These are phyloP conservation scores for Exserohilum turcica DNA, from an alignment of 2,329 filamentous ascomycete genomes.

Conservation along the genomic window DNA sequence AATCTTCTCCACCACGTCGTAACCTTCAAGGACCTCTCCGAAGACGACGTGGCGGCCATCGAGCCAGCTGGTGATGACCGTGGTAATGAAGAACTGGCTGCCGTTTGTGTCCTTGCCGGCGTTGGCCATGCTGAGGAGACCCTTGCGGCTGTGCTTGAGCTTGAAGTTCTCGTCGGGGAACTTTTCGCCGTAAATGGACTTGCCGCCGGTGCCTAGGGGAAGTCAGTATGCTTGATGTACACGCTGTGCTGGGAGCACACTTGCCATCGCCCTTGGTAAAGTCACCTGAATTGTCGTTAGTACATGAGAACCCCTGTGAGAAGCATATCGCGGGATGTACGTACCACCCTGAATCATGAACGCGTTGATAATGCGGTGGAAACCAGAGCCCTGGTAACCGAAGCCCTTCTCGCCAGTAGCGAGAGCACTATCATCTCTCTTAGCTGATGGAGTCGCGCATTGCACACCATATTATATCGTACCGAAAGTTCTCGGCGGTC, in stretches of 20 bases:
- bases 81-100: constrained; percentile 91
- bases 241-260: not conserved
- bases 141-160: constrained; percentile 86
- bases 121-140: constrained; percentile 72
- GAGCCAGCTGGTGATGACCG: constrained; percentile 79
- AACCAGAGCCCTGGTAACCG: constrained; percentile 78
- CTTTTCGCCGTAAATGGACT: constrained; percentile 85
- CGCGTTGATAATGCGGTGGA: constrained; percentile 88
- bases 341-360: constrained; percentile 86
- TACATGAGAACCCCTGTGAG: not conserved
- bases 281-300: constrained; percentile 3
- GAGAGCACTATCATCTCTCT: constrained; percentile 66
- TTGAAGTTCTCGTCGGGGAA: constrained; percentile 95
- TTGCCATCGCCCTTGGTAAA: constrained; percentile 9
- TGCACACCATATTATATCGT: constrained; percentile 1
- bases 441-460: constrained; percentile 7
- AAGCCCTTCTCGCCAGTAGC: constrained; percentile 86
- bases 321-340: not conserved
- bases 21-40: constrained; percentile 85
- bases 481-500: constrained; percentile 70
- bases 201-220: constrained; percentile 67
- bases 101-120: constrained; percentile 73
- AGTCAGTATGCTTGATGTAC: not conserved
- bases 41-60: constrained; percentile 86
- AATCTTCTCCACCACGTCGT: constrained; percentile 78